Percentiles rank a stretch among this genome's conserved stretches.
phyloP scores from a whole-genome alignment of 257 asterid species.

The Ajuga chamaepitys region DNA sequence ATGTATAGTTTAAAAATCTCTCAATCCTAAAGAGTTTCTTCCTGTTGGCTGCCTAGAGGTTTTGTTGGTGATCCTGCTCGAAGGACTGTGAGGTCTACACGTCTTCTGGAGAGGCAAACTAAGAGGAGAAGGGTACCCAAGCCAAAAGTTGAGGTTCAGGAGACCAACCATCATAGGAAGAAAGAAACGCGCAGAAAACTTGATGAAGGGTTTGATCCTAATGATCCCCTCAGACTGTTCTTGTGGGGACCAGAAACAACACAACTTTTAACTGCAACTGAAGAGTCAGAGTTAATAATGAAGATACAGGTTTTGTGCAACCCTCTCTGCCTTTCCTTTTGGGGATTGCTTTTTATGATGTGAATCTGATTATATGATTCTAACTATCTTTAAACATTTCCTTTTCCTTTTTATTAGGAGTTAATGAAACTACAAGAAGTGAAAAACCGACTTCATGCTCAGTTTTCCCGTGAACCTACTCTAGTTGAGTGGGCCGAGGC shows the following conservation, averaged over 20 bases:
- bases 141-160: constrained; percentile 35
- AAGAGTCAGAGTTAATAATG: constrained; percentile 58
- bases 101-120: constrained; percentile 58
- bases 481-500: constrained; percentile 81
- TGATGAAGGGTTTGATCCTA: constrained; percentile 35
- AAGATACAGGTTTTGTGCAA: constrained; percentile 64
- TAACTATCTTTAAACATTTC: constrained; percentile 9
- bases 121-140: constrained; percentile 51
- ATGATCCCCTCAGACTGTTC: constrained; percentile 57
- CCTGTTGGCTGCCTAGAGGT: constrained; percentile 27
- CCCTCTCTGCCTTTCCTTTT: not conserved
- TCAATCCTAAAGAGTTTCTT: not conserved
- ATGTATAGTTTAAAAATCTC: not conserved
- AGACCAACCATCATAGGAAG: constrained; percentile 28
- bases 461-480: constrained; percentile 73
- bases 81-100: constrained; percentile 68
- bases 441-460: constrained; percentile 41
- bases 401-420: constrained; percentile 33
- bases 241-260: constrained; percentile 66
- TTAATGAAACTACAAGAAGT: constrained; percentile 56
- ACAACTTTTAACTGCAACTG: constrained; percentile 60
- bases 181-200: constrained; percentile 33
- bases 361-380: not conserved
- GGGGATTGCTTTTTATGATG: not conserved
- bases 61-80: constrained; percentile 25